Evolutionary conservation across 2,329 filamentous ascomycete species (phyloP).

Genomic region (Atkinsonella texensis): DNA sequence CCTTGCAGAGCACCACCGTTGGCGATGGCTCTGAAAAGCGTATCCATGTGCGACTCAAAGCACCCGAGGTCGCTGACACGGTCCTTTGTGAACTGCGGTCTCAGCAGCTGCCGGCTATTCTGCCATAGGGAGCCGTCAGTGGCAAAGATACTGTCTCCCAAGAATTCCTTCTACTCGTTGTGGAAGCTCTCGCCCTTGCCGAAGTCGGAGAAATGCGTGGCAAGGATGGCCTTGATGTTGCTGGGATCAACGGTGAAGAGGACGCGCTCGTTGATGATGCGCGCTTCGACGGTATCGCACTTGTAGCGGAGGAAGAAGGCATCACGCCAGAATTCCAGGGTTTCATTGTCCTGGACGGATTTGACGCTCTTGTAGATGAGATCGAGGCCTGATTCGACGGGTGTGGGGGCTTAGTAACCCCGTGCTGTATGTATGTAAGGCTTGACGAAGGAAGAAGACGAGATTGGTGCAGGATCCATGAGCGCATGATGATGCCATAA

Average conservation of each 20-base stretch:
- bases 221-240: slow-evolving; percentile 45
- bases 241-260: slow-evolving; percentile 40
- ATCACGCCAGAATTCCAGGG: slow-evolving; percentile 48
- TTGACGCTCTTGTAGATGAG: slow-evolving; percentile 46
- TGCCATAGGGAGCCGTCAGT: slow-evolving; percentile 76
- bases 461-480: slow-evolving; percentile 24
- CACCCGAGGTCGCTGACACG: slow-evolving; percentile 70
- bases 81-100: slow-evolving; percentile 79
- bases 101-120: slow-evolving; percentile 64
- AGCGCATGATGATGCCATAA: slow-evolving; percentile 24
- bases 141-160: slow-evolving; percentile 55
- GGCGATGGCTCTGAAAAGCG: slow-evolving; percentile 56
- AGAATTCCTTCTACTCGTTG: slow-evolving; percentile 29
- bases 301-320: slow-evolving; percentile 31
- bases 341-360: slow-evolving; percentile 39
- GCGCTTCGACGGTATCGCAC: slow-evolving; percentile 48
- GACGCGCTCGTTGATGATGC: slow-evolving; percentile 37
- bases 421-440: too few species aligned
- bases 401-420: too few species aligned
- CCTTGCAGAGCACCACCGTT: slow-evolving; percentile 45
- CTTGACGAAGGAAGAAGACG: too few species aligned
- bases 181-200: slow-evolving; percentile 33
- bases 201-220: slow-evolving; percentile 44
- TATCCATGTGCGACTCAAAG: slow-evolving; percentile 68
- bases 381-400: slow-evolving; percentile 40